These are phyloP conservation scores for Euptelea pleiosperma DNA, from an alignment of 164 flowering plant genomes.

Conservation along the genomic window DNA sequence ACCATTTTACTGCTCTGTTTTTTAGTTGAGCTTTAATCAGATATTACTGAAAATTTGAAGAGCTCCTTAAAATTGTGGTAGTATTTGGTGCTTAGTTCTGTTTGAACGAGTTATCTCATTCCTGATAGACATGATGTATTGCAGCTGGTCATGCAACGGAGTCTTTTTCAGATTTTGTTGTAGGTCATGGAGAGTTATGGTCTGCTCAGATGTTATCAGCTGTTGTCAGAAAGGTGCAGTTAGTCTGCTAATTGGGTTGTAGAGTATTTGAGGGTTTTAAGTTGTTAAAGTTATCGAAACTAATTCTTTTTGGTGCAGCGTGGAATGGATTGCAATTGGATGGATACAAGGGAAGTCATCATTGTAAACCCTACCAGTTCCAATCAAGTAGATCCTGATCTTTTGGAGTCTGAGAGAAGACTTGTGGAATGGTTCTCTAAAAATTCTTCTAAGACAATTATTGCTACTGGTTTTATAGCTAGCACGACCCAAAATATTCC, in stretches of 20 bases:
- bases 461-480: conserved; percentile 96
- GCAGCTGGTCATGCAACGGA: conserved; percentile 99
- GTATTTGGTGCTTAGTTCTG: too few relatives aligned
- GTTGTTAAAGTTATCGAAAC: conserved; percentile 3
- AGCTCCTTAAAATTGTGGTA: too few relatives aligned
- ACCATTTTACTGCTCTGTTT: too few relatives aligned
- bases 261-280: background rate
- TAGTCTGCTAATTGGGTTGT: background rate
- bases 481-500: conserved; percentile 88
- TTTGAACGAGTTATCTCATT: too few relatives aligned
- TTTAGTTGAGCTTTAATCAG: too few relatives aligned
- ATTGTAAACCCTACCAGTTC: conserved; percentile 80
- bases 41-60: too few relatives aligned
- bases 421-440: conserved; percentile 77
- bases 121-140: conserved; percentile 15
- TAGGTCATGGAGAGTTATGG: conserved; percentile 98
- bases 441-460: conserved; percentile 57
- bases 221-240: conserved; percentile 58
- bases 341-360: conserved; percentile 97
- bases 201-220: conserved; percentile 79
- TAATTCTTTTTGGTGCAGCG: conserved; percentile 38
- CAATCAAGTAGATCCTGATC: conserved; percentile 94
- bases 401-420: conserved; percentile 61
- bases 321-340: conserved; percentile 76
- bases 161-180: conserved; percentile 92